Base-by-base conservation (phyloP, 2,329 filamentous ascomycete genomes). In the Alternaria sp. region DNA sequence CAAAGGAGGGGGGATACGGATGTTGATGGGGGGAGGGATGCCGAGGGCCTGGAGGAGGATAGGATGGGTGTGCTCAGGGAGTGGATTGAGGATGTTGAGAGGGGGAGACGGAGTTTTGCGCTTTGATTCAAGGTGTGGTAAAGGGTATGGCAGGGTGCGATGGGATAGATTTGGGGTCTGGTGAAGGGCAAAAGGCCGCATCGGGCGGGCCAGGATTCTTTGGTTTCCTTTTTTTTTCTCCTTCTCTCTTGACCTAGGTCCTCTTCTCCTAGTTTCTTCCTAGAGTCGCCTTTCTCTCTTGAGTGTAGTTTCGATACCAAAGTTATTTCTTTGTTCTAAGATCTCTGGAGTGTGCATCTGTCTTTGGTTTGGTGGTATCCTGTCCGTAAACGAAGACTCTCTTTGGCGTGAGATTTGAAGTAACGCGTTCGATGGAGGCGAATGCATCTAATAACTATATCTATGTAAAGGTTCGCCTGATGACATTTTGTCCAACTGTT, bases 61-160 rank as follows among this genome's bases (percentile, higher is more conserved):
- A 37, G 50, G 28, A 47, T 15, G 20, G 43, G 18, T 26, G 57
- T 20, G 33, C 33, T 60, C 9, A 37, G 20, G 20, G 28, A 55
- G 46, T 60, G 58, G 58, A 60, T 55, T 28, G 28, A 25, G 21
- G 49, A 55, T 26, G 49, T 55, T 9, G 44, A 61, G 30, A 23
- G n/a, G 14, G 53, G 53, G 3, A 50, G 23, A 15, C 44, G 53
- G 51, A 43, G 23, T 56, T 50, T 47, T 41, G 44, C 46, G 18
- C 30, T 61, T 15, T 61, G 43, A 60, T 9, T 14, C 14, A 15
- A 15, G 30, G 5, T 33, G n/a, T n/a, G n/a, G n/a, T n/a, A n/a
- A n/a, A 33, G 28, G 28, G 30, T 30, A 4, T 11, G 11, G 5
- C 6, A 11, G 12, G 30, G 3, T 25, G 25, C 8, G 25, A 25